A percentile compares a stretch with the other conserved stretches of the same genome.
Conservation (phyloP, 768 basidiomycete genomes). For the Hygrophorus russula region DNA sequence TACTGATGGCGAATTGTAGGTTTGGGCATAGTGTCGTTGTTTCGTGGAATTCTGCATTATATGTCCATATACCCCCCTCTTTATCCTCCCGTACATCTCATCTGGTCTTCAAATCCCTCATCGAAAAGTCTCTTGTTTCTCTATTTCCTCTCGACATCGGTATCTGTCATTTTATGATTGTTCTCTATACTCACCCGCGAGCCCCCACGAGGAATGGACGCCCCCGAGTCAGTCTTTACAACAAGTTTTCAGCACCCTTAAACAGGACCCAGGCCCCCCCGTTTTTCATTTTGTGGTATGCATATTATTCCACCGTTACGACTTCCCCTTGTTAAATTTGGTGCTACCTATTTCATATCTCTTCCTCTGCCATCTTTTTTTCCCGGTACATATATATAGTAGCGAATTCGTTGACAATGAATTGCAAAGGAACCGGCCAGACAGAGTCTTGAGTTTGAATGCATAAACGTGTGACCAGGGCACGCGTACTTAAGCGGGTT, state of each 20-base stretch:
- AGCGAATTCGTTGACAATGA: constrained; percentile 24
- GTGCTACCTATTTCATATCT: constrained; percentile 26
- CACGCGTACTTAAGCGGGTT: background rate
- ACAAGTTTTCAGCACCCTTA: constrained; percentile 25
- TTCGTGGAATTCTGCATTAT: constrained; percentile 10
- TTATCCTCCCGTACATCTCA: constrained; percentile 9
- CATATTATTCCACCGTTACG: constrained; percentile 11
- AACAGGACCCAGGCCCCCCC: constrained; percentile 5
- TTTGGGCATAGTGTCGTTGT: constrained; percentile 60
- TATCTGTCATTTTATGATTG: constrained; percentile 33
- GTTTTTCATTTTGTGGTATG: constrained; percentile 7
- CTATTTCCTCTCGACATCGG: constrained; percentile 16
- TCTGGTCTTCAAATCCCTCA: constrained; percentile 8
- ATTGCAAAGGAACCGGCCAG: no score
- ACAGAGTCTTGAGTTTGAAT: no score
- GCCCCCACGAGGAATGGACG: constrained; percentile 30
- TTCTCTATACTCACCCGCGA: constrained; percentile 44
- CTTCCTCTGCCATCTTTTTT: constrained; percentile 22
- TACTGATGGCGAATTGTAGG: constrained; percentile 28
- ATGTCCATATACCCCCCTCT: constrained; percentile 14
- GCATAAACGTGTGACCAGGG: background rate
- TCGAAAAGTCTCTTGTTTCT: constrained; percentile 10
- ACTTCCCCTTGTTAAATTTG: constrained; percentile 18
- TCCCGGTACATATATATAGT: constrained; percentile 36
- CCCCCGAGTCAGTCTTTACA: constrained; percentile 58